These are phyloP conservation scores for Microdochium trichocladiopsis DNA, from an alignment of 2,329 filamentous ascomycete species.

Conservation along the genomic window DNA sequence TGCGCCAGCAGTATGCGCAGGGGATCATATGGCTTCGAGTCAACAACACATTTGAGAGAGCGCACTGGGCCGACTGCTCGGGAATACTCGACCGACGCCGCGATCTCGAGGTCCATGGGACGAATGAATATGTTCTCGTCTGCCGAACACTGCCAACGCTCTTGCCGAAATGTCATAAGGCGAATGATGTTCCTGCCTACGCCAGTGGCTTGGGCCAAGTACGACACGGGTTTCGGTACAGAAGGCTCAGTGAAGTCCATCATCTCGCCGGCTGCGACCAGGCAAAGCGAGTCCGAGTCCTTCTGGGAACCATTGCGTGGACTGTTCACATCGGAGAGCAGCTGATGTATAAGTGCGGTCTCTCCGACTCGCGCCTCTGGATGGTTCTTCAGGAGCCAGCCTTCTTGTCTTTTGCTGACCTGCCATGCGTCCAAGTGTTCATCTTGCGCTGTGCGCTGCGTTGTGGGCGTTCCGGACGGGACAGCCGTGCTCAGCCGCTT, in stretches of 20 bases:
- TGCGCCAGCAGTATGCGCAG: conserved; percentile 48
- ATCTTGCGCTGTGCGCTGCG: conserved; percentile 1
- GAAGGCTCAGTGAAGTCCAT: conserved; percentile 27
- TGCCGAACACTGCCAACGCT: conserved; percentile 45
- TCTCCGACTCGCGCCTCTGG: conserved; percentile 37
- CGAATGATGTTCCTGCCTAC: conserved; percentile 50
- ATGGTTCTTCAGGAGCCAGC: conserved; percentile 43
- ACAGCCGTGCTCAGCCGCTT: conserved; percentile 1
- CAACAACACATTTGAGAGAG: conserved; percentile 41
- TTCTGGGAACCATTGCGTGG: conserved; percentile 1
- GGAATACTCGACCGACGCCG: neutral
- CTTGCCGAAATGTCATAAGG: conserved; percentile 40
- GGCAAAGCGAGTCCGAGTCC: conserved; percentile 12
- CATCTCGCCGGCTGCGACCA: conserved; percentile 52
- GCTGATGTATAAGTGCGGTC: conserved; percentile 10
- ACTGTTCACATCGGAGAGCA: conserved; percentile 11
- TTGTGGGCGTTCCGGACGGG: neutral
- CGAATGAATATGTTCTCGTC: conserved; percentile 18
- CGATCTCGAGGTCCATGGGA: neutral
- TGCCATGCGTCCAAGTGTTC: conserved; percentile 11
- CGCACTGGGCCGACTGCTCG: conserved; percentile 34
- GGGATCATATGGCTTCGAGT: conserved; percentile 24
- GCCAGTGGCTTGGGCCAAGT: conserved; percentile 45
- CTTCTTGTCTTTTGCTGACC: conserved; percentile 16
- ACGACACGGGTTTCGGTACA: conserved; percentile 18